phyloP scores from a whole-genome alignment of 352 stramenopile genomes.

The Pythium biforme region DNA sequence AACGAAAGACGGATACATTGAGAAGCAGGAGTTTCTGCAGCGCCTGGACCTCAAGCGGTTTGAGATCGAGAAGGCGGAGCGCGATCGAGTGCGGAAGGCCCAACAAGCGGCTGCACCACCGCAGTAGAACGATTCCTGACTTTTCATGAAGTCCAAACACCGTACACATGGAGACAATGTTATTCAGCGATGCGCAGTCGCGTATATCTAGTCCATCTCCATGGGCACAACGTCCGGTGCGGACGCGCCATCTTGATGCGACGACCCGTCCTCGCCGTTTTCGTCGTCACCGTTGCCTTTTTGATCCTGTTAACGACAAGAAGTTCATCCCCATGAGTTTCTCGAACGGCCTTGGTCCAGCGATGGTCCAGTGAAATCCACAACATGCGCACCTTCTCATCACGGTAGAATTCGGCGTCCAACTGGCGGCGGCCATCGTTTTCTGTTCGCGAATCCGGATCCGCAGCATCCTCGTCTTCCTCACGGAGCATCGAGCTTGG shows the following conservation, averaged over 20 bases:
- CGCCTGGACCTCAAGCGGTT: conserved; percentile 87
- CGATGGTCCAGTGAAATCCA: neutral
- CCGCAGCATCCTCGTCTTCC: conserved; percentile 74
- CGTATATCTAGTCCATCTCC: conserved; percentile 55
- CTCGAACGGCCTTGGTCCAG: no score
- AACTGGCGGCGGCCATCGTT: conserved; percentile 72
- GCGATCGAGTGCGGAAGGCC: conserved; percentile 68
- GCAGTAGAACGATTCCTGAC: neutral
- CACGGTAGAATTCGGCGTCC: conserved; percentile 80
- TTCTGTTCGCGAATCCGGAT: conserved; percentile 67
- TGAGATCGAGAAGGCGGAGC: conserved; percentile 87
- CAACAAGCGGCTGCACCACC: conserved; percentile 35
- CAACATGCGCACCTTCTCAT: conserved; percentile 55
- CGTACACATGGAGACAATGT: neutral
- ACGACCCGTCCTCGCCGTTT: conserved; percentile 29
- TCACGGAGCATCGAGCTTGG: conserved; percentile 72
- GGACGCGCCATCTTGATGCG: conserved; percentile 36
- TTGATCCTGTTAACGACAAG: conserved; percentile 39
- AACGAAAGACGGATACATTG: conserved; percentile 93
- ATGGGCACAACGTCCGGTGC: conserved; percentile 72
- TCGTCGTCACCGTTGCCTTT: conserved; percentile 45
- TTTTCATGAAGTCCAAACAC: neutral
- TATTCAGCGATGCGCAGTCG: neutral
- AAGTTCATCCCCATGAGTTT: neutral
- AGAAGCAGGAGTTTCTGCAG: conserved; percentile 95